Conservation (phyloP, 2,329 filamentous ascomycete genomes). For the Neofusicoccum sp. region DNA sequence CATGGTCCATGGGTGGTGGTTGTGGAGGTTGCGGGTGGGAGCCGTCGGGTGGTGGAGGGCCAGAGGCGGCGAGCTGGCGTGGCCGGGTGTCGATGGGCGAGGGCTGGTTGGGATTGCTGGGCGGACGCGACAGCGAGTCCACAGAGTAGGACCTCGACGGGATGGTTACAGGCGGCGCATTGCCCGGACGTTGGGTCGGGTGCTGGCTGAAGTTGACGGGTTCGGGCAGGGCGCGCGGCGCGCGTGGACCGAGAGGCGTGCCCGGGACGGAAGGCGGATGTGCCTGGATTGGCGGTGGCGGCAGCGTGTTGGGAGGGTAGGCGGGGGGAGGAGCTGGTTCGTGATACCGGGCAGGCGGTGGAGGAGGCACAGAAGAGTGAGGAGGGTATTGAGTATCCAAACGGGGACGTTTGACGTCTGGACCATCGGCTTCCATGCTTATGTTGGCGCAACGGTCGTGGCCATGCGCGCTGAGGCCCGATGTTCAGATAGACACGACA, state of each 20-base stretch:
- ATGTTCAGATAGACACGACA: conserved; percentile 18
- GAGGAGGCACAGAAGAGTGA: conserved; percentile 15
- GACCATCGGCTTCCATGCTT: conserved; percentile 20
- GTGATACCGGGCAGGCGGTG: conserved; percentile 12
- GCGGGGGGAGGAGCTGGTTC: conserved; percentile 9
- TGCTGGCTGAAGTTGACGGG: conserved; percentile 16
- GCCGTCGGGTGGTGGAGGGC: conserved; percentile 3
- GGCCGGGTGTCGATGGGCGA: conserved; percentile 19
- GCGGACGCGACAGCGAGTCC: conserved; percentile 35
- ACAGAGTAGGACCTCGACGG: conserved; percentile 29
- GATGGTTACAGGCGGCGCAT: conserved; percentile 31
- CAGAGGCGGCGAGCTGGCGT: conserved; percentile 13
- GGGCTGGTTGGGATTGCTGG: conserved; percentile 29
- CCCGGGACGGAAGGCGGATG: conserved; percentile 16
- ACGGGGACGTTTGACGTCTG: conserved; percentile 20
- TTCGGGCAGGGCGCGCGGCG: conserved; percentile 17
- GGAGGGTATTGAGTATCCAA: conserved; percentile 18
- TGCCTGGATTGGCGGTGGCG: conserved; percentile 16
- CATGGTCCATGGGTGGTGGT: conserved; percentile 35
- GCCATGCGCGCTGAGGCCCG: conserved; percentile 20
- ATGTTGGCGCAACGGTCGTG: conserved; percentile 19
- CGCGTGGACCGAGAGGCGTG: conserved; percentile 9
- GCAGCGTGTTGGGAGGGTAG: conserved; percentile 17
- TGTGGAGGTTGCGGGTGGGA: conserved; percentile 25
- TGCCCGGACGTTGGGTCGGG: conserved; percentile 27